Conservation (phyloP, 2,329 filamentous ascomycete species). For the Emmonsia crescens region DNA sequence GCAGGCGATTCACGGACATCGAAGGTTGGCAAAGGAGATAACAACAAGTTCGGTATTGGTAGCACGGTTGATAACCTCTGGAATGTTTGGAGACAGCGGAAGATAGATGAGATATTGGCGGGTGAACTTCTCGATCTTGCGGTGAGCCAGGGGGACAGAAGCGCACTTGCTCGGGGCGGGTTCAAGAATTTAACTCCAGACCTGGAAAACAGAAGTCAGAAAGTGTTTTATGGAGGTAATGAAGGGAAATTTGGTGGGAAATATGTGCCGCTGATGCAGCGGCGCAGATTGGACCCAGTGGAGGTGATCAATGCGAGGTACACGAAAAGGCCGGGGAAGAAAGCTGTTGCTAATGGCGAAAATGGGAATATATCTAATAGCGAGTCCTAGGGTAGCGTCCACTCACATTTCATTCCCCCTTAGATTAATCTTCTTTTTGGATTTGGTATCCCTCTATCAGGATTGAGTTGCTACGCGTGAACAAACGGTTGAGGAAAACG, state of each 20-base stretch:
- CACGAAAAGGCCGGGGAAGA: slow-evolving; percentile 22
- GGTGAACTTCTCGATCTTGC: slow-evolving; percentile 59
- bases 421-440: not conserved
- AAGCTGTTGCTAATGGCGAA: not conserved
- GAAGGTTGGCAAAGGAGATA: slow-evolving; percentile 32
- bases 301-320: slow-evolving; percentile 54
- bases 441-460: not conserved
- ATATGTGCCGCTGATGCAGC: slow-evolving; percentile 48
- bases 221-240: slow-evolving; percentile 50
- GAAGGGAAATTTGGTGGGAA: slow-evolving; percentile 43
- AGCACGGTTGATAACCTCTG: slow-evolving; percentile 67
- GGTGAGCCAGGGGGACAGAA: slow-evolving; percentile 33
- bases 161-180: slow-evolving; percentile 17
- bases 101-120: slow-evolving; percentile 82
- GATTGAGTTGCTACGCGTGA: not conserved
- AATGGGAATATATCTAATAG: not conserved
- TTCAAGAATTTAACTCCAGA: slow-evolving; percentile 17
- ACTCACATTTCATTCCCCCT: not conserved
- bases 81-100: slow-evolving; percentile 69
- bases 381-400: not conserved
- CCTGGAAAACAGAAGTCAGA: slow-evolving; percentile 32
- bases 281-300: slow-evolving; percentile 45
- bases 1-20: slow-evolving; percentile 52
- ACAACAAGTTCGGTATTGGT: slow-evolving; percentile 52
- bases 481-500: not conserved